Evolutionary conservation across 1,284 basidiomycete species (phyloP), one percentile per base, ranked within the genome.

Genomic region (Testicularia cyperi): DNA sequence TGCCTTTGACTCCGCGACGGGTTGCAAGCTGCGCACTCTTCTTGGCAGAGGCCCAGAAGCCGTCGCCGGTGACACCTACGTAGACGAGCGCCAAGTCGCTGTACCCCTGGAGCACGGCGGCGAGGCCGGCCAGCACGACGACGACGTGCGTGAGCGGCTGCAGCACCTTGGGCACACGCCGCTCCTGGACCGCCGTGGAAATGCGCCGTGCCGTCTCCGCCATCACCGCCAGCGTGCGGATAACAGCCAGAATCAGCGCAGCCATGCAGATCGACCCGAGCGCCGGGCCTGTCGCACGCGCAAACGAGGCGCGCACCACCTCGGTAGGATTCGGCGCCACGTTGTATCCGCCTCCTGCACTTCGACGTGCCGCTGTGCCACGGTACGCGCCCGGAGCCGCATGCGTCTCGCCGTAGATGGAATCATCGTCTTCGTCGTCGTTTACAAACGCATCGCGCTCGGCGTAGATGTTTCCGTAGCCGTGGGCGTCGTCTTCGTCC

Each of bases 81-180:
- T 92, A 92, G 9, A 91, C 83, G 23, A 94, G 80, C 12, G 88
- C 88, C 66, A 90, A 87, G 29, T 84, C 84, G 78, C 88, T 90
- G 38, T 70, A 52, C 16, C 52, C 49, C 40, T 68, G 54, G 25
- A 70, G 27, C 22, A 72, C 51, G 0, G 62, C 45, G 15, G 57
- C 54, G 2, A 92, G 79, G n/a, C 86, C 84, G 26, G 84, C 84
- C 1, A 87, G 84, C 14, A 84, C 78, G 10, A 80, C 82, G 43
- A 88, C 86, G n/a, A 80, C 55, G 28, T 79, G 60, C 1, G 70
- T 65, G 24, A 80, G 74, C 13, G 80, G 34, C 9, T 79, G 78
- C 10, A 79, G 65, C 12, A 80, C 54, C 19, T 54, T 58, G 7
- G 77, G 62, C 19, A 65, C 49, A 18, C 56, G 38, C 7, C 63